These are phyloP conservation scores for Cercospora sp. DNA, from an alignment of 2,329 filamentous ascomycete species.

Conservation along the genomic window DNA sequence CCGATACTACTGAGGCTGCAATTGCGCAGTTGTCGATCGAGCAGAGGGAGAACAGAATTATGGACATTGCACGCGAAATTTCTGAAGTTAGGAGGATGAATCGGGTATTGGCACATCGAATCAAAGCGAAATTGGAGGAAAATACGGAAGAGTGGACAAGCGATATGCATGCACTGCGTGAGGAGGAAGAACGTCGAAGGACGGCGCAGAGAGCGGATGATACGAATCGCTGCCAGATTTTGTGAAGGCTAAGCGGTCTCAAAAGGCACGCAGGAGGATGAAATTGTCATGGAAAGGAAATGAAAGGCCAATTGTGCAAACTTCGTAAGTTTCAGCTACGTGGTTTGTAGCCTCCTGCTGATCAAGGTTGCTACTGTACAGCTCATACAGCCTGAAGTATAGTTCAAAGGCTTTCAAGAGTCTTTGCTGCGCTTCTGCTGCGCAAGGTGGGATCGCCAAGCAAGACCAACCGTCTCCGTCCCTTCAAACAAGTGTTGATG, in stretches of 20 bases:
- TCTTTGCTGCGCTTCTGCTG: not conserved
- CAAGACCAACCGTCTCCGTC: not conserved
- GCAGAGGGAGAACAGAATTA: not conserved
- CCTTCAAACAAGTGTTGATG: not conserved
- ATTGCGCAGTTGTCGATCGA: not conserved
- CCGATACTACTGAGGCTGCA: not conserved
- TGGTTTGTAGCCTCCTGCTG: not conserved
- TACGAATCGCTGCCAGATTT: not conserved
- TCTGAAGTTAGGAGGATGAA: not conserved
- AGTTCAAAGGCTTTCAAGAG: not conserved
- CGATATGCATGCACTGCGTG: not conserved
- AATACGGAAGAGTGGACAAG: not conserved
- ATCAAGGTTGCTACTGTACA: not conserved
- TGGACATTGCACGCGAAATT: not conserved
- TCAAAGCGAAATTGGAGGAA: not conserved
- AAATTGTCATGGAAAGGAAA: not conserved
- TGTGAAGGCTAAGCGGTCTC: not conserved
- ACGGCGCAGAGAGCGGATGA: too few relatives aligned
- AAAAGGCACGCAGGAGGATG: not conserved
- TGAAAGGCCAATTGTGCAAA: not conserved
- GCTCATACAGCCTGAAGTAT: not conserved
- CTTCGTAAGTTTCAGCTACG: not conserved
- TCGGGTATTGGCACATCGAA: not conserved
- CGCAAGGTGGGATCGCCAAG: not conserved
- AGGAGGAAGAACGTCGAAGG: not conserved